Conservation (phyloP, 805 yeast genomes). For the Ogataea henricii region DNA sequence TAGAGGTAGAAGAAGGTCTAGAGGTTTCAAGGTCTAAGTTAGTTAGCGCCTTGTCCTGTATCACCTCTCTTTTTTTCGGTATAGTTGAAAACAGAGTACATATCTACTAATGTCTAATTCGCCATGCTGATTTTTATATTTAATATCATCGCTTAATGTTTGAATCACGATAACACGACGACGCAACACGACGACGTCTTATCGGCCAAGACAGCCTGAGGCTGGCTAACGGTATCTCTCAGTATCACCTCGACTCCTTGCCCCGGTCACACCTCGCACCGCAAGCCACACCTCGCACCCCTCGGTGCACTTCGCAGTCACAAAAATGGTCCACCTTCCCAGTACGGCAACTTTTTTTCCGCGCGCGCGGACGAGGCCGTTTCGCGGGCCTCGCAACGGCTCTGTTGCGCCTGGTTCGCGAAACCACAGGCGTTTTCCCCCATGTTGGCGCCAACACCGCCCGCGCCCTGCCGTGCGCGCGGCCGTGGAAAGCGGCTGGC, state of each 20-base stretch:
- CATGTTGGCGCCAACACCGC: no score
- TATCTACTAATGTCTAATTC: slow-evolving; percentile 10
- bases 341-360: neutral
- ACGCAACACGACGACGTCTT: no score
- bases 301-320: neutral
- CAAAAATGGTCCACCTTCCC: neutral
- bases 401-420: neutral
- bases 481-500: no score
- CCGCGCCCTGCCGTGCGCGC: neutral
- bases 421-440: no score
- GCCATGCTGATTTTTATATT: slow-evolving; percentile 7
- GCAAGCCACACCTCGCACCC: slow-evolving; percentile 4
- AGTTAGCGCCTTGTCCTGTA: slow-evolving; percentile 9
- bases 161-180: no score
- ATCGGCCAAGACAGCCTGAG: no score
- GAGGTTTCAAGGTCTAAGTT: slow-evolving; percentile 99
- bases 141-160: slow-evolving; percentile 5
- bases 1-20: slow-evolving; percentile 99
- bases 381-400: neutral
- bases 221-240: no score
- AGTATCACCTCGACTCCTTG: no score
- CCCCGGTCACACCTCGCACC: neutral
- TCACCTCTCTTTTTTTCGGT: slow-evolving; percentile 11
- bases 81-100: slow-evolving; percentile 11
- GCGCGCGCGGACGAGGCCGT: neutral